These are phyloP conservation scores for Brassica nigra DNA, from an alignment of 345 rosid genomes.

Conservation along the genomic window DNA sequence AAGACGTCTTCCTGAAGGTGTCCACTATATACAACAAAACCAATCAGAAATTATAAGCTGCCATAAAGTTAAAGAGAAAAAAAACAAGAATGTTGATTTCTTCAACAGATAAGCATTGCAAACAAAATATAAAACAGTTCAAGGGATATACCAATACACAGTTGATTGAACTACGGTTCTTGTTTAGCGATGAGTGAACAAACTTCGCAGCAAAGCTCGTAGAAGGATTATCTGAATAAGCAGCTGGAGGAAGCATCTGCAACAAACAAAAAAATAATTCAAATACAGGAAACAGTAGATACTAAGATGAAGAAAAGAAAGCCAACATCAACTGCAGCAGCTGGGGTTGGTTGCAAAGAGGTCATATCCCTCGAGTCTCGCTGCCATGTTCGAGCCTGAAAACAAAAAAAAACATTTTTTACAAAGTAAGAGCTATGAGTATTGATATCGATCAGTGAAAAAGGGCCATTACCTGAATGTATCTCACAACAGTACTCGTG, in stretches of 20 bases:
- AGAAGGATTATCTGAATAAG: conserved; percentile 93
- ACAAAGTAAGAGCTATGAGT: conserved; percentile 1
- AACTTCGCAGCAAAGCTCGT: conserved; percentile 93
- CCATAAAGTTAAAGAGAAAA: not conserved
- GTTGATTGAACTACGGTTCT: conserved; percentile 94
- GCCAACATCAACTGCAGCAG: conserved; percentile 90
- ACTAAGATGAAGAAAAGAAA: conserved; percentile 21
- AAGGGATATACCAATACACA: conserved; percentile 70
- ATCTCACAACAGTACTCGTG: conserved; percentile 88
- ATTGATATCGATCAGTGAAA: not conserved
- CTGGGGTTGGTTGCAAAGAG: conserved; percentile 78
- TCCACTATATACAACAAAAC: conserved; percentile 66
- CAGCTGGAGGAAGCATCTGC: conserved; percentile 87
- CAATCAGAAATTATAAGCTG: conserved; percentile 33
- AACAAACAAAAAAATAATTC: conserved; percentile 23
- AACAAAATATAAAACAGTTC: conserved; percentile 1
- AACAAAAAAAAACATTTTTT: conserved; percentile 1
- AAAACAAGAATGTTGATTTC: not conserved
- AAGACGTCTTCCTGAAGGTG: conserved; percentile 94
- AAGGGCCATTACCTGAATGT: conserved; percentile 60
- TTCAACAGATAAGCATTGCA: not conserved
- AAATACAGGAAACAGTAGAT: conserved; percentile 5
- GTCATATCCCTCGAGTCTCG: conserved; percentile 80
- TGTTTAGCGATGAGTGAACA: conserved; percentile 94
- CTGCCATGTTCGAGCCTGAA: conserved; percentile 87